These are phyloP conservation scores for Elaeis guineensis DNA, from an alignment of 176 grass and related monocot genomes.

Conservation along the genomic window DNA sequence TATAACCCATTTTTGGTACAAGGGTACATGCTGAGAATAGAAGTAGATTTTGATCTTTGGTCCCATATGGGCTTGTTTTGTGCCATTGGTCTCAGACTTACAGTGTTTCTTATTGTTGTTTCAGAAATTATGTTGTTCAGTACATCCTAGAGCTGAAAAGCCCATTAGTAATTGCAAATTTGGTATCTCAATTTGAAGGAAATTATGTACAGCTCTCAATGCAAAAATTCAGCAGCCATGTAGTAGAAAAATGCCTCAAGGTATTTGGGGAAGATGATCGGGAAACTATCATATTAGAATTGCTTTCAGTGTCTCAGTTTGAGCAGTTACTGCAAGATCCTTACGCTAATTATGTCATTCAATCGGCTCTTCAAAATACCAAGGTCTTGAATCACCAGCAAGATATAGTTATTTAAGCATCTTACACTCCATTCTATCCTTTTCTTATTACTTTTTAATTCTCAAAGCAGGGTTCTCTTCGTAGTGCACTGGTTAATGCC, in stretches of 20 bases:
- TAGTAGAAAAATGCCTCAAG: constrained; percentile 89
- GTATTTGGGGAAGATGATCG: constrained; percentile 45
- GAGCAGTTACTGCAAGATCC: constrained; percentile 80
- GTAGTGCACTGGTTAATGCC: constrained; percentile 37
- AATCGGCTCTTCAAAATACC: constrained; percentile 52
- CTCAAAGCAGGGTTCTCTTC: constrained; percentile 34
- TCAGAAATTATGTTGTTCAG: constrained; percentile 90
- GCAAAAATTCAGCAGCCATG: constrained; percentile 94
- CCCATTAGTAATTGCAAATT: constrained; percentile 45
- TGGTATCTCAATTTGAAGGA: constrained; percentile 65
- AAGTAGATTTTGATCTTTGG: no score
- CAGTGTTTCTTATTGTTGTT: constrained; percentile 1
- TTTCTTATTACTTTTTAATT: constrained; percentile 6
- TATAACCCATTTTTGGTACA: no score
- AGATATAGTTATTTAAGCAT: no score
- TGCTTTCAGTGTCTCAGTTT: constrained; percentile 48
- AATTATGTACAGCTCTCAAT: constrained; percentile 67
- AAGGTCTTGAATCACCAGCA: constrained; percentile 25
- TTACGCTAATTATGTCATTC: constrained; percentile 79
- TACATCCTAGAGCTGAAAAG: constrained; percentile 53
- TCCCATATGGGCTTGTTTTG: no score
- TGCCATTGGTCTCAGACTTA: no score
- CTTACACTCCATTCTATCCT: no score
- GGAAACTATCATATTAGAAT: constrained; percentile 50
- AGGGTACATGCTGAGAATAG: no score